Evolutionary conservation across 192 early-diverging fungal species (phyloP).

Genomic region (Backusella luteola): DNA sequence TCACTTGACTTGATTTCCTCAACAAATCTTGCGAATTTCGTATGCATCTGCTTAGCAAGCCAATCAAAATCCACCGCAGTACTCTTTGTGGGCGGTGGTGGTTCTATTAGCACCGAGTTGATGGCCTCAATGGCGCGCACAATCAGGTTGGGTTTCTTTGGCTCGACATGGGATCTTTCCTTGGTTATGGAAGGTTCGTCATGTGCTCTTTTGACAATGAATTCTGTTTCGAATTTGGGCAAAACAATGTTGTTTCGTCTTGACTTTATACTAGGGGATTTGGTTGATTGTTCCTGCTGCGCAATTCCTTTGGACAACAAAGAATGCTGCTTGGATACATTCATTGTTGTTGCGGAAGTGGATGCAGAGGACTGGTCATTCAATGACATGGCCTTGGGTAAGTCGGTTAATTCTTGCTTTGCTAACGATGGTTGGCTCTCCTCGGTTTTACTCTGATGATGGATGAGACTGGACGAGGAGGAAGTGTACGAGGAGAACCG

Average conservation of each 20-base stretch:
- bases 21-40: not conserved
- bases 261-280: not conserved
- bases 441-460: not conserved
- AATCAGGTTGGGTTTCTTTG: not conserved
- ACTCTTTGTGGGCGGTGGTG: not conserved
- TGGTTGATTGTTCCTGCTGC: not conserved
- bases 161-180: not conserved
- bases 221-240: conserved; percentile 32
- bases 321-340: not conserved
- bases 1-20: conserved; percentile 11
- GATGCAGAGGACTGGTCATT: not conserved
- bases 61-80: not conserved
- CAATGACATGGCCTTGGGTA: not conserved
- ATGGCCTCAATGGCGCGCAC: not conserved
- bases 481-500: not conserved
- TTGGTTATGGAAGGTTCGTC: not conserved
- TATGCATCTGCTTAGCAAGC: conserved; percentile 3
- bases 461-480: not conserved
- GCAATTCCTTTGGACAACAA: not conserved
- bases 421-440: not conserved
- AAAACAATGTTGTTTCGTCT: conserved; percentile 26
- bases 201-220: not conserved
- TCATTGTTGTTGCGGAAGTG: not conserved
- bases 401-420: not conserved
- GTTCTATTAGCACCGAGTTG: not conserved